These are phyloP conservation scores for Discostella pseudostelligera DNA, from an alignment of 108 stramenopile species.

Conservation along the genomic window DNA sequence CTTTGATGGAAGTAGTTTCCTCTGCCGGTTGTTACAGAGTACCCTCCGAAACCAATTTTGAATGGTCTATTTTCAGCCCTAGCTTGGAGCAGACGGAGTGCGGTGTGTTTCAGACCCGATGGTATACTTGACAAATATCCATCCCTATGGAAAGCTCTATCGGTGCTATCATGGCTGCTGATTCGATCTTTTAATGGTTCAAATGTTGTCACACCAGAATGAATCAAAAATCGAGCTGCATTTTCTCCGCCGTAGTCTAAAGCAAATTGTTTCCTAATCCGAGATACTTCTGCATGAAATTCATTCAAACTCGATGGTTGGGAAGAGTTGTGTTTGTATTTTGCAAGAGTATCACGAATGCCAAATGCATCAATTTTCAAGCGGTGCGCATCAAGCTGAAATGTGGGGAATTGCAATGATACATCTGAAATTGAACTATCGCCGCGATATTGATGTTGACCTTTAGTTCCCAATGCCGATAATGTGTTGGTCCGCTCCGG, in stretches of 20 bases:
- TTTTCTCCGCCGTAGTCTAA: constrained; percentile 63
- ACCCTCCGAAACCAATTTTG: constrained; percentile 66
- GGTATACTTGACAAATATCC: constrained; percentile 10
- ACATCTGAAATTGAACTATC: background rate
- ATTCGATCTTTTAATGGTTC: background rate
- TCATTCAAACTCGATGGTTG: constrained; percentile 1
- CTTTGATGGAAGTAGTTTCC: constrained; percentile 67
- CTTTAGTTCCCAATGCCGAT: too few species aligned
- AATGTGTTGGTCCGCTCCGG: too few species aligned
- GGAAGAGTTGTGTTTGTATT: background rate
- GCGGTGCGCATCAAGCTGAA: background rate
- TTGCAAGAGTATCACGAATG: background rate
- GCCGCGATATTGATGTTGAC: background rate
- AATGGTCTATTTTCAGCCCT: constrained; percentile 50
- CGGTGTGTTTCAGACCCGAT: constrained; percentile 47
- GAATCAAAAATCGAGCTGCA: constrained; percentile 54
- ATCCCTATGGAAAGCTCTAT: background rate
- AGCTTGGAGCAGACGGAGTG: constrained; percentile 49
- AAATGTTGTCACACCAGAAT: constrained; percentile 55
- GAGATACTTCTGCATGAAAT: constrained; percentile 44
- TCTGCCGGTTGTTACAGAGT: constrained; percentile 68
- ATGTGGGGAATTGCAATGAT: background rate
- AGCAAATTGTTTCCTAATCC: constrained; percentile 45
- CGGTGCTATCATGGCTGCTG: background rate
- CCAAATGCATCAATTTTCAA: constrained; percentile 2